Evolutionary conservation across 2,329 filamentous ascomycete species (phyloP).

Genomic region (Aschersonia sp.): DNA sequence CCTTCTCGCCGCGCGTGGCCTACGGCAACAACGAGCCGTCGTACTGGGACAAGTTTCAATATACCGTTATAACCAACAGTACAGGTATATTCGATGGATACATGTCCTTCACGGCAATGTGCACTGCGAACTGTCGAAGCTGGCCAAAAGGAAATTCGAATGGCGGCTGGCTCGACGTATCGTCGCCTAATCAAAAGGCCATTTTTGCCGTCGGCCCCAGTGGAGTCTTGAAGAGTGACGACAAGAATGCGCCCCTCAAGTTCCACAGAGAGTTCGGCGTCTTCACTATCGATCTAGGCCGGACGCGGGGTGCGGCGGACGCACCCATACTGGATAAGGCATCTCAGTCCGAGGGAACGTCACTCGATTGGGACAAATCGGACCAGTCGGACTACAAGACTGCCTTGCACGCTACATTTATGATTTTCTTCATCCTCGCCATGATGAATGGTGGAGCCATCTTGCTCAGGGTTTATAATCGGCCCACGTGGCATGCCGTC

Average conservation of each 20-base stretch:
- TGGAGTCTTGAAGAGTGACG: conserved; percentile 27
- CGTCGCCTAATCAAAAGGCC: conserved; percentile 29
- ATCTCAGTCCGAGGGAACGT: conserved; percentile 20
- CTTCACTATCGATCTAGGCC: conserved; percentile 40
- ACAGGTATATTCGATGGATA: conserved; percentile 30
- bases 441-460: conserved; percentile 42
- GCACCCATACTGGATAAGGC: conserved; percentile 23
- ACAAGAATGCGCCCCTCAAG: conserved; percentile 27
- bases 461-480: conserved; percentile 34
- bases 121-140: conserved; percentile 32
- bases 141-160: conserved; percentile 23
- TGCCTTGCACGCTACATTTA: conserved; percentile 31
- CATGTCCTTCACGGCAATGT: conserved; percentile 36
- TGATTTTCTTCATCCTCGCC: conserved; percentile 40
- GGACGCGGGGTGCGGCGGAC: conserved; percentile 29
- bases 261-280: conserved; percentile 38
- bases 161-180: conserved; percentile 33
- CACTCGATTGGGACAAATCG: conserved; percentile 14
- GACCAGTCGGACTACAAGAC: conserved; percentile 23
- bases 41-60: conserved; percentile 26
- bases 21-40: conserved; percentile 37
- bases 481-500: conserved; percentile 38
- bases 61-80: conserved; percentile 26
- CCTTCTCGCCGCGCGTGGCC: conserved; percentile 38
- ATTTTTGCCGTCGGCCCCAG: conserved; percentile 41